A percentile compares a stretch with the other conserved stretches of the same genome.
Conservation (phyloP, 2,329 filamentous ascomycete species). For the Neonectria magnoliae region DNA sequence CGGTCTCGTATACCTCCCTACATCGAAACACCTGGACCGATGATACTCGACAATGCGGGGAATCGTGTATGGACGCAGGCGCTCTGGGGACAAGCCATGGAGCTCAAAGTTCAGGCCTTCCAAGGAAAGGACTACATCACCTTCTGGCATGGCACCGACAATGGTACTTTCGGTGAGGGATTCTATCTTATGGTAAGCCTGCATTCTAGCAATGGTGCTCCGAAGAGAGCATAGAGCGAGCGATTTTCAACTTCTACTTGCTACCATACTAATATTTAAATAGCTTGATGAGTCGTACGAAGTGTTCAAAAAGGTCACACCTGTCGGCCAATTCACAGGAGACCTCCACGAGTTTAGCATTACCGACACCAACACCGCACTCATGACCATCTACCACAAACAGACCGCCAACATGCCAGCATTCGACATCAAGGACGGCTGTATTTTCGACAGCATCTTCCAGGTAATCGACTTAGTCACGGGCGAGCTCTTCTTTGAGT, state of each 20-base stretch:
- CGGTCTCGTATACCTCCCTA: conserved; percentile 31
- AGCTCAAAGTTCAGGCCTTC: conserved; percentile 35
- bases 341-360: conserved; percentile 53
- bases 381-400: conserved; percentile 52
- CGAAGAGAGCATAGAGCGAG: neutral
- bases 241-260: too few species aligned
- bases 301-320: conserved; percentile 39
- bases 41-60: conserved; percentile 55
- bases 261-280: conserved; percentile 1
- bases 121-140: conserved; percentile 29
- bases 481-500: conserved; percentile 60
- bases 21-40: conserved; percentile 50
- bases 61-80: conserved; percentile 58
- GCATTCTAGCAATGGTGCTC: neutral
- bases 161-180: conserved; percentile 58
- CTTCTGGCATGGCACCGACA: conserved; percentile 53
- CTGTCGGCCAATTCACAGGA: conserved; percentile 36
- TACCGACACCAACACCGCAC: conserved; percentile 51
- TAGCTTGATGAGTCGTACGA: conserved; percentile 47
- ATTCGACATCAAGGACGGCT: conserved; percentile 36
- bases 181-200: conserved; percentile 56
- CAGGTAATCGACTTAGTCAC: conserved; percentile 62
- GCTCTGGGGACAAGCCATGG: conserved; percentile 40
- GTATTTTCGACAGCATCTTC: conserved; percentile 49
- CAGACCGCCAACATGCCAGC: conserved; percentile 38